Evolutionary conservation across 805 yeast genomes (phyloP).

Genomic region (Sugiyamaella lignohabitans): DNA sequence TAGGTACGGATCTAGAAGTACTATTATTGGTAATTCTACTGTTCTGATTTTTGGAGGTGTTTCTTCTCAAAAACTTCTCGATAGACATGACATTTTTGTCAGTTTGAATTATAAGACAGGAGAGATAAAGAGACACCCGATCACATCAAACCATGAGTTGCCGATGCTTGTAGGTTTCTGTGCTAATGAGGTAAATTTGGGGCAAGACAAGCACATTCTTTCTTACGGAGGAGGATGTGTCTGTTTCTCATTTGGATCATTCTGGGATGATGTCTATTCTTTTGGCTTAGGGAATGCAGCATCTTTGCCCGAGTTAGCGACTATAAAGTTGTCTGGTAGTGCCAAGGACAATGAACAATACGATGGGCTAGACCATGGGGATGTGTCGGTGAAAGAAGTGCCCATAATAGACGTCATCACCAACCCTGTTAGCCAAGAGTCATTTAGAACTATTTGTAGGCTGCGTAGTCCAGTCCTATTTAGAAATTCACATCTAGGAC

Average conservation of each 20-base stretch:
- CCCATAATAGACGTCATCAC: neutral
- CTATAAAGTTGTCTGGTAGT: neutral
- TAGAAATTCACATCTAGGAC: constrained; percentile 26
- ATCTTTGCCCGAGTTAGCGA: neutral
- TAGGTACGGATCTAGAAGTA: constrained; percentile 42
- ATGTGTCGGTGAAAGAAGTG: neutral
- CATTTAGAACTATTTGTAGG: constrained; percentile 6
- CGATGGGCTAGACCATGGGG: neutral
- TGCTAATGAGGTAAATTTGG: neutral
- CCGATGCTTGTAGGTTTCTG: constrained; percentile 9
- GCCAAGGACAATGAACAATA: neutral
- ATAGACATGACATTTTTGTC: constrained; percentile 35
- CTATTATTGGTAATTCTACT: constrained; percentile 29
- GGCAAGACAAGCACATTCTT: constrained; percentile 12
- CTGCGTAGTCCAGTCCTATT: constrained; percentile 25
- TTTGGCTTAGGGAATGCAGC: neutral
- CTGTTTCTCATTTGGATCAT: constrained; percentile 72
- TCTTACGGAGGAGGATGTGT: constrained; percentile 69
- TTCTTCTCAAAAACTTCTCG: constrained; percentile 34
- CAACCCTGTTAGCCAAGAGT: neutral
- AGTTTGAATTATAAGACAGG: constrained; percentile 15
- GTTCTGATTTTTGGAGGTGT: constrained; percentile 55
- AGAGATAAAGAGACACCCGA: neutral
- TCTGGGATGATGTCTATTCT: constrained; percentile 35
- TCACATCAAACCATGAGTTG: constrained; percentile 1